Percentiles rank a stretch among this genome's conserved stretches.
Evolutionary conservation across 371 early-diverging fungal genomes (phyloP).

Genomic region (Syncephalastrum monosporum): DNA sequence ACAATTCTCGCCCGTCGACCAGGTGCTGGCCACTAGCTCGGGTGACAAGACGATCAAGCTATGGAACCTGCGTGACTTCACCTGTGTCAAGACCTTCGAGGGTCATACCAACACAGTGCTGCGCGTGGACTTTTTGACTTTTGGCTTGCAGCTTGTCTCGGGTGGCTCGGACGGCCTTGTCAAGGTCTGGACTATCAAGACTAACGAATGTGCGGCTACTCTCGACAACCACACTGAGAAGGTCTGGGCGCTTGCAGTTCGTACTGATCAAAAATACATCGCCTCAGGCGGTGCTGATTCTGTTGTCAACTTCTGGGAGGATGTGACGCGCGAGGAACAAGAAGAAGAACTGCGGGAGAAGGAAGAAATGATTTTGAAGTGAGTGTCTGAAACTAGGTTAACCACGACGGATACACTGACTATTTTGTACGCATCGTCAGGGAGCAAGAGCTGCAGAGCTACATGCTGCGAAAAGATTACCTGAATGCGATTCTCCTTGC

Average conservation of each 20-base stretch:
- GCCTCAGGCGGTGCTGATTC: conserved; percentile 92
- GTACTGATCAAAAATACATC: conserved; percentile 71
- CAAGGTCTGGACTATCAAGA: conserved; percentile 94
- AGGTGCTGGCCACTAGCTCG: conserved; percentile 86
- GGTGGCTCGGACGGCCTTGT: conserved; percentile 91
- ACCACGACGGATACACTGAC: background rate
- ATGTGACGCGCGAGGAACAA: conserved; percentile 81
- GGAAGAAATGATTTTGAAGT: conserved; percentile 70
- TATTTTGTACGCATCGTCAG: conserved; percentile 39
- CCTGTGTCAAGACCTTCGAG: conserved; percentile 93
- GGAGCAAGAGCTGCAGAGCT: conserved; percentile 90
- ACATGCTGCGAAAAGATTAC: conserved; percentile 84
- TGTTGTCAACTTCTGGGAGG: conserved; percentile 88
- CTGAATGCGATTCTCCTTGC: conserved; percentile 90
- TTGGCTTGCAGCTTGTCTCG: conserved; percentile 86
- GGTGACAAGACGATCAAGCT: conserved; percentile 93
- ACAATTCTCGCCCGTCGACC: conserved; percentile 88
- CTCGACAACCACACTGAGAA: conserved; percentile 94
- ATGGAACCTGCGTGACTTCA: conserved; percentile 87
- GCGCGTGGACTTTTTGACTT: conserved; percentile 77
- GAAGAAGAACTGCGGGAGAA: conserved; percentile 66
- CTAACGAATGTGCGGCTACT: conserved; percentile 84
- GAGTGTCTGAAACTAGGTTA: conserved; percentile 11
- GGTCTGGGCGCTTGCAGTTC: conserved; percentile 87
- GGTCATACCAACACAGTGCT: conserved; percentile 95